A percentile compares a stretch with the other conserved stretches of the same genome.
Conservation (phyloP, 768 basidiomycete genomes). For the Cytidiella melzeri region DNA sequence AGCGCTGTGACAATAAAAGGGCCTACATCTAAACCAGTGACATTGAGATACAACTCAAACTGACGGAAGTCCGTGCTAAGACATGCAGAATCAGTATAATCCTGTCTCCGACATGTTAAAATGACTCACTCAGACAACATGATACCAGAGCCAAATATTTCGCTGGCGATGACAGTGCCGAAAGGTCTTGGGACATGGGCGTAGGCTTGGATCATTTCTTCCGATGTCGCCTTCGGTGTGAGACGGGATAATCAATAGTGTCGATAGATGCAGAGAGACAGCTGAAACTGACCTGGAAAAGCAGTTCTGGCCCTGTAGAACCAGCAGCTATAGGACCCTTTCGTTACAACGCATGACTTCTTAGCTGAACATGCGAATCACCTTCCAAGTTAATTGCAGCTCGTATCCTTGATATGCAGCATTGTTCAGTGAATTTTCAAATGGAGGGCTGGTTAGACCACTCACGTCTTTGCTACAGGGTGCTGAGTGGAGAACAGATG, state of each 20-base stretch:
- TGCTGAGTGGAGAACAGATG: slow-evolving; percentile 94
- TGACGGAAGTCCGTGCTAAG: slow-evolving; percentile 83
- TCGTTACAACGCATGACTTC: neutral
- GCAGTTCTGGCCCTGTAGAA: slow-evolving; percentile 76
- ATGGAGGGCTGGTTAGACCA: slow-evolving; percentile 13
- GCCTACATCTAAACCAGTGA: slow-evolving; percentile 85
- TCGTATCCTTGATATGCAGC: slow-evolving; percentile 75
- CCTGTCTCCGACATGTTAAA: too few species aligned
- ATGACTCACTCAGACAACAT: slow-evolving; percentile 76
- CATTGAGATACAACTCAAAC: slow-evolving; percentile 83
- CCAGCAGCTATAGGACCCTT: slow-evolving; percentile 58
- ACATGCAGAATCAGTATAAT: neutral
- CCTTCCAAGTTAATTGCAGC: slow-evolving; percentile 91
- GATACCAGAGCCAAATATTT: slow-evolving; percentile 88
- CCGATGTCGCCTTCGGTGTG: slow-evolving; percentile 59
- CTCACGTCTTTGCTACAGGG: slow-evolving; percentile 61
- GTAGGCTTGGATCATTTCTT: slow-evolving; percentile 92
- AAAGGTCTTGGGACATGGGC: slow-evolving; percentile 81
- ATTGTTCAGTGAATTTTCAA: too few species aligned
- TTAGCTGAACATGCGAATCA: slow-evolving; percentile 19
- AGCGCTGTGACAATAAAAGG: neutral
- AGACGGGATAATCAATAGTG: neutral
- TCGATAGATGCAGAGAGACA: neutral
- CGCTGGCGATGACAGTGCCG: slow-evolving; percentile 85
- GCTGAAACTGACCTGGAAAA: slow-evolving; percentile 66